Evolutionary conservation across 345 rosid species (phyloP).

Genomic region (Arabis alpina): DNA sequence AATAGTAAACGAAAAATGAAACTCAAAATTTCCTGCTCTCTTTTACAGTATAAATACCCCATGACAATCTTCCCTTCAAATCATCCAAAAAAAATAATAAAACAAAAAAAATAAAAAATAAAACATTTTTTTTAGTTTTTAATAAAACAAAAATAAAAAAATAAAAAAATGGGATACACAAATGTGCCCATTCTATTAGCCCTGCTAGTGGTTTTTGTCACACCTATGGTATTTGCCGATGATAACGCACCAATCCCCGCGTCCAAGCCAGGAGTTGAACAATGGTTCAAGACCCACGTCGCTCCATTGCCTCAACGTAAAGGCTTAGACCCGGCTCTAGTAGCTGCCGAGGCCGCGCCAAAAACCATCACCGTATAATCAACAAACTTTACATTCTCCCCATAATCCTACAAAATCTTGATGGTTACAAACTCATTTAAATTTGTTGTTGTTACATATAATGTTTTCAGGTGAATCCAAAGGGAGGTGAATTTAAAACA

Average conservation of each 20-base stretch:
- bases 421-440: not conserved
- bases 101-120: not conserved
- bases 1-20: constrained; percentile 35
- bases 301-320: constrained; percentile 40
- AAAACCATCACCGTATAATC: constrained; percentile 48
- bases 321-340: constrained; percentile 53
- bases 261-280: constrained; percentile 22
- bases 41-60: constrained; percentile 23
- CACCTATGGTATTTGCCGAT: constrained; percentile 35
- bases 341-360: constrained; percentile 48
- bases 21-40: not conserved
- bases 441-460: no score
- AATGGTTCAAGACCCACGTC: constrained; percentile 53
- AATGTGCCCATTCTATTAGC: constrained; percentile 35
- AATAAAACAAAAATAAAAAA: constrained; percentile 14
- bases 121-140: not conserved
- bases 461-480: constrained; percentile 30
- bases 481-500: constrained; percentile 55
- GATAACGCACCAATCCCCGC: constrained; percentile 50
- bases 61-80: constrained; percentile 6
- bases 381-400: constrained; percentile 26
- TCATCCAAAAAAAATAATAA: not conserved
- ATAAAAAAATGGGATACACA: constrained; percentile 34
- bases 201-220: constrained; percentile 26
- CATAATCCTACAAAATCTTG: not conserved